phyloP scores from a whole-genome alignment of 202 grass and related monocot genomes.

The Setaria viridis region DNA sequence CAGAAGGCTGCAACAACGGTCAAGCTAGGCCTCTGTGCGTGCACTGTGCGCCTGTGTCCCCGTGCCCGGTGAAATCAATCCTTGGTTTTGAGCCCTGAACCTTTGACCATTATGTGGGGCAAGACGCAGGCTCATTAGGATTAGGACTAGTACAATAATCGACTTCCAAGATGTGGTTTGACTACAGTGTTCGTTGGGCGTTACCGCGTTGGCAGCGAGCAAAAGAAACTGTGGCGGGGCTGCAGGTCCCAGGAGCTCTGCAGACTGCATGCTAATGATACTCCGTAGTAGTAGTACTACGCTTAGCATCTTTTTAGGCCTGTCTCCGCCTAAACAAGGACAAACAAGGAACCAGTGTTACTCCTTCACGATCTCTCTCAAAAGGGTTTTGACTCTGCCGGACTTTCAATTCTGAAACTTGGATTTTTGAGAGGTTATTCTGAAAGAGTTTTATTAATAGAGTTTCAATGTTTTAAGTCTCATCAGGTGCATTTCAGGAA shows the following conservation, averaged over 20 bases:
- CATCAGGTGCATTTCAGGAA: too few relatives aligned
- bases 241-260: not conserved
- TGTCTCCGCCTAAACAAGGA: too few relatives aligned
- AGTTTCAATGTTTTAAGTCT: too few relatives aligned
- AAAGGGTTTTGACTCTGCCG: too few relatives aligned
- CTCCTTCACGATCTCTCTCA: too few relatives aligned
- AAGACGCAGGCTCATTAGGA: not conserved
- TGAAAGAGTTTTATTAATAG: too few relatives aligned
- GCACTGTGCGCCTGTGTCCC: not conserved
- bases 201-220: not conserved
- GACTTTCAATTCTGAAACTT: too few relatives aligned
- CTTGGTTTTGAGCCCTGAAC: slow-evolving; percentile 25
- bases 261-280: not conserved
- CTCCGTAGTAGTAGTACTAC: not conserved
- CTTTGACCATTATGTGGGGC: slow-evolving; percentile 15
- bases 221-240: not conserved
- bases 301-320: not conserved
- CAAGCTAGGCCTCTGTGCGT: too few relatives aligned
- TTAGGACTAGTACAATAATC: not conserved
- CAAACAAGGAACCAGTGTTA: too few relatives aligned
- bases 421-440: too few relatives aligned
- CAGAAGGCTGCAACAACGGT: too few relatives aligned
- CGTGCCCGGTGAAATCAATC: not conserved
- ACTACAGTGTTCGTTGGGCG: not conserved
- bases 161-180: too few relatives aligned